Evolutionary conservation across 164 flowering plant species (phyloP), one percentile per base, ranked within the genome.

Genomic region (Stephania yunnanensis): DNA sequence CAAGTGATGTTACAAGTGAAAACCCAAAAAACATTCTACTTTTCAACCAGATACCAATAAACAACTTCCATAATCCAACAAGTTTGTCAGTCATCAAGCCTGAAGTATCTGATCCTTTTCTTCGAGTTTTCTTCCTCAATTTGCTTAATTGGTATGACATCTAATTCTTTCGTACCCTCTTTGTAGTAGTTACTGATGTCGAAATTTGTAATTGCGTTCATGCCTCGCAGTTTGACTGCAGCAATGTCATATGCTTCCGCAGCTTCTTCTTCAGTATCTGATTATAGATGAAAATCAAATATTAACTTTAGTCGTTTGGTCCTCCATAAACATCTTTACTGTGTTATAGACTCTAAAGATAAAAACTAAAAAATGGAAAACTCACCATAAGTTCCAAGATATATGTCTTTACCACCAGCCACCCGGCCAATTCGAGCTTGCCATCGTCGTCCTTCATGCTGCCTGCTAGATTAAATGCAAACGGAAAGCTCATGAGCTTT

Each of bases 391-490:
- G 78, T 79, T 68, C 81, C 81, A 55, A 79, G 81, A 74, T 79
- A 79, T 50, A 75, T 71, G 53, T 75, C 81, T 76, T 73, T 76
- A 71, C 74, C 74, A 58, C 75, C 77, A 53, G 81, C 81, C n/a
- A 76, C 75, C 71, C 77, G 68, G 45, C 77, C 77, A 71, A 79
- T 79, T 68, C 81, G 72, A 79, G 81, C 81, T 75, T 79, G 81
- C 81, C 81, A 79, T 15, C 77, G 72, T 44, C 81, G 66, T 45
- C 78, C 78, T 71, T 71, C 78, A 76, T 79, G 69, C 69, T 76
- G 78, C 55, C 78, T 76, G 78, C 22, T 48, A 71, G 20, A 20
- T 22, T 71, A 5, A n/a, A 19, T 61, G 6, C 25, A 61, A 2
- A 36, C 42, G 0, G 20, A 58, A 19, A 5, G 64, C 64, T 15